Evolutionary conservation across 768 basidiomycete species (phyloP), one percentile per base, ranked within the genome.

Genomic region (Suillus tomentosus): DNA sequence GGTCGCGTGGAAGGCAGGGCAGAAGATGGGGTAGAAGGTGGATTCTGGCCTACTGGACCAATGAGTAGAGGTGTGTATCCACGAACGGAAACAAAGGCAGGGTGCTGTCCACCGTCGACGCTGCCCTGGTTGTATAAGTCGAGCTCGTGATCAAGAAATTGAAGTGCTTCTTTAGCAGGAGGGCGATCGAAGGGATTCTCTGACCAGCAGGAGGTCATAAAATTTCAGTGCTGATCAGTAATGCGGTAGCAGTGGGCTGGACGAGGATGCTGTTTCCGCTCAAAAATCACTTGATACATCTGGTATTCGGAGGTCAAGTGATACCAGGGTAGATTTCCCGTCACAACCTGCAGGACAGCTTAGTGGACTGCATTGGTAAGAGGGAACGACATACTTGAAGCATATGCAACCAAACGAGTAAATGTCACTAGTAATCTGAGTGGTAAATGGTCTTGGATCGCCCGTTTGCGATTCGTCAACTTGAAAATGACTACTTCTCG

Each of bases 361-460:
- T 24, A 48, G 22, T 14, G 5, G 14, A 22, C 13, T 48, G 13
- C 47, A 13, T 13, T 31, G 31, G 0, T 5, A 48, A 24, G 11
- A 48, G 6, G 5, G 22, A 48, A 22, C 22, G 5, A 56, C 40
- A 15, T 78, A 53, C 64, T 60, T 64, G 64, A 8, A 61, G 40
- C 39, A 69, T 67, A 81, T 75, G 65, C 79, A 77, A 5, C 80
- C 80, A 64, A 79, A 80, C 0, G 81, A 81, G 5, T 76, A 83
- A 13, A 82, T 77, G 69, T 83, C 82, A 61, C 73, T n/a, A n/a
- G n/a, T n/a, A n/a, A n/a, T 79, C 24, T 17, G 68, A 48, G 47
- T 24, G 1, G 48, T 53, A 7, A 53, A 19, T 27, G 27, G 27
- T 27, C 27, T 27, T 27, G 27, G 27, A 27, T 27, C 27, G 27